Percentiles rank a stretch among this genome's conserved stretches.
These are phyloP conservation scores for Elsinoe perseae DNA, from an alignment of 2,329 filamentous ascomycete species.

Conservation along the genomic window DNA sequence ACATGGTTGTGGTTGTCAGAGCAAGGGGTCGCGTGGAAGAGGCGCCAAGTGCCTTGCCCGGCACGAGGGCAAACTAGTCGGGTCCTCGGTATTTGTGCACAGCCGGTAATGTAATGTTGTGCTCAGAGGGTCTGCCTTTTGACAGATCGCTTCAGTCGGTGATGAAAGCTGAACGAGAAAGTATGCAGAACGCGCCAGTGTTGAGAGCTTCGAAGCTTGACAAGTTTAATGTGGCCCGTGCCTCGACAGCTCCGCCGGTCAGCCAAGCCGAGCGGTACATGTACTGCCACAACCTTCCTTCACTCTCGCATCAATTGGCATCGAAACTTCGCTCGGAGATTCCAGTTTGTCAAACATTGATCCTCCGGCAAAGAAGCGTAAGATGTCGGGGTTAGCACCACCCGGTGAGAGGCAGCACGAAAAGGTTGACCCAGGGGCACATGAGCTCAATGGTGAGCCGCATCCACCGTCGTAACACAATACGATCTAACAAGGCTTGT, in stretches of 20 bases:
- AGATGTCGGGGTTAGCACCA: conserved; percentile 14
- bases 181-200: not conserved
- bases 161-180: not conserved
- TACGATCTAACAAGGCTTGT: not conserved
- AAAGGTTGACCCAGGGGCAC: conserved; percentile 24
- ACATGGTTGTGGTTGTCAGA: conserved; percentile 18
- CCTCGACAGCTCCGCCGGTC: conserved; percentile 2
- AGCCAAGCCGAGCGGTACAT: not conserved
- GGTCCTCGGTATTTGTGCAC: no score
- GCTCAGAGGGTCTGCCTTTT: not conserved
- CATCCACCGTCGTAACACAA: not conserved
- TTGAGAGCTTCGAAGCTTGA: conserved; percentile 5
- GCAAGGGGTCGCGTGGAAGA: conserved; percentile 13
- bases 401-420: conserved; percentile 1
- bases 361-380: not conserved
- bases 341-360: not conserved
- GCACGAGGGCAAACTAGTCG: not conserved
- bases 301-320: not conserved
- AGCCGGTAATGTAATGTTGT: not conserved
- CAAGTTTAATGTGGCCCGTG: conserved; percentile 3
- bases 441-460: conserved; percentile 22
- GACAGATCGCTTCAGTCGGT: not conserved
- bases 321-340: not conserved
- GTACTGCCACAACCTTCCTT: not conserved
- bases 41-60: conserved; percentile 15